phyloP scores from a whole-genome alignment of 1,284 basidiomycete genomes.

The Irpex rosettiformis region DNA sequence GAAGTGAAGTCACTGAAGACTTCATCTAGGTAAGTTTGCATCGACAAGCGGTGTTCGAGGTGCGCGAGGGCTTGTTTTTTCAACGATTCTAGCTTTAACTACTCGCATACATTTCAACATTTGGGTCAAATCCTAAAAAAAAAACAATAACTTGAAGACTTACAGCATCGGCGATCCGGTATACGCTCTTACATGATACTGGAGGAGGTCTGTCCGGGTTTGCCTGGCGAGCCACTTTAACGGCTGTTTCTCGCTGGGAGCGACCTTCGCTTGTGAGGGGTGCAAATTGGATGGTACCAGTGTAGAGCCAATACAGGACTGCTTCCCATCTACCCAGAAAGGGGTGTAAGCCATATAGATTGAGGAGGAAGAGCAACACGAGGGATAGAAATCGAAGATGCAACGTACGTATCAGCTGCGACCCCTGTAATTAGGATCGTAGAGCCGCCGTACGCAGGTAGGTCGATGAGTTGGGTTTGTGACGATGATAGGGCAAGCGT shows the following conservation, averaged over 20 bases:
- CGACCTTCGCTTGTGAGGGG: slow-evolving; percentile 9
- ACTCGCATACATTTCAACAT: no score
- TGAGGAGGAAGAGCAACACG: no score
- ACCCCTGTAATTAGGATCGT: slow-evolving; percentile 15
- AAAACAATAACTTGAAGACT: no score
- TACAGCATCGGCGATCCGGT: slow-evolving; percentile 4
- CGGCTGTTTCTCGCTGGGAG: neutral
- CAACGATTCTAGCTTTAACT: slow-evolving; percentile 16
- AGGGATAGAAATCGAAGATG: no score
- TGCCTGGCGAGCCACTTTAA: neutral
- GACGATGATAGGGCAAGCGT: neutral
- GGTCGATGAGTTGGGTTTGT: neutral
- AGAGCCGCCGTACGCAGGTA: neutral
- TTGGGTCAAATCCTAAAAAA: no score
- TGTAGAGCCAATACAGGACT: slow-evolving; percentile 13
- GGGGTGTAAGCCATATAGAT: neutral
- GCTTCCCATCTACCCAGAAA: slow-evolving; percentile 12
- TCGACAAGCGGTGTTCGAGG: slow-evolving; percentile 14
- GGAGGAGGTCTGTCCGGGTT: slow-evolving; percentile 7
- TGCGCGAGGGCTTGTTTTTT: slow-evolving; percentile 15
- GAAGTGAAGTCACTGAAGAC: slow-evolving; percentile 21
- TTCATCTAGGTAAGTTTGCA: slow-evolving; percentile 15
- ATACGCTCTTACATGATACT: slow-evolving; percentile 12
- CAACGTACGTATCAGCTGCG: slow-evolving; percentile 16
- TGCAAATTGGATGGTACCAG: slow-evolving; percentile 11